Base-by-base conservation (phyloP, 1,284 basidiomycete species). In the Ustilago shanxiensis region DNA sequence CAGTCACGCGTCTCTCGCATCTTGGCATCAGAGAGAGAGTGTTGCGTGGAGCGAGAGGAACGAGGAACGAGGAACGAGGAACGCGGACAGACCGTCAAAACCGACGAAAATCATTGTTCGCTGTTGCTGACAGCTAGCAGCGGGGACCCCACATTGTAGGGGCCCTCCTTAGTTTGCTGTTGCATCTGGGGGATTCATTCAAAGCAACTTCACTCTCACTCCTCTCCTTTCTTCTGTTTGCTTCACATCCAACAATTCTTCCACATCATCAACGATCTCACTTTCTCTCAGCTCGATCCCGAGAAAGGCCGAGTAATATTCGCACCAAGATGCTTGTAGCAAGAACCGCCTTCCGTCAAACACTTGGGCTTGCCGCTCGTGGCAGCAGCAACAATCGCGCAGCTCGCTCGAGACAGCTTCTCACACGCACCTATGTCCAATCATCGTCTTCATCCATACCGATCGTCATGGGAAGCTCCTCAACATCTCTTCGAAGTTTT, bases 81-180 rank as follows among this genome's bases (percentile, higher is more conserved):
- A 13, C 4, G 16, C n/a, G 10, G 52, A 28, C 16, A 3, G 60
- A 55, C 66, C 66, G 66, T 68, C 66, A 68, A 68, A 68, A 49
- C 66, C 66, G 66, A 68, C 47, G 37, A 13, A 26, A 56, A 56
- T 24, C 31, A 33, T 26, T n/a, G n/a, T n/a, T 61, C 47, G 24
- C n/a, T 28, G n/a, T 20, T 26, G 24, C 35, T 35, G 51, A 37
- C 20, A 56, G 45, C 20, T 44, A n/a, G 7, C 20, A 31, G 53
- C 39, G 62, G 68, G 68, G 68, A 31, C 62, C 68, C 62, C 68
- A 45, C 68, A 70, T 53, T n/a, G n/a, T 60, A 24, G 20, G 24
- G 7, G 13, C 24, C 44, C 44, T 47, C 18, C 20, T 20, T 20
- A 39, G 14, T 18, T 14, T 6, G 10, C 37, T 39, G 13, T 39